Evolutionary conservation across 768 basidiomycete species (phyloP), one percentile per base, ranked within the genome.

Genomic region (Candolleomyces aberdarensis): DNA sequence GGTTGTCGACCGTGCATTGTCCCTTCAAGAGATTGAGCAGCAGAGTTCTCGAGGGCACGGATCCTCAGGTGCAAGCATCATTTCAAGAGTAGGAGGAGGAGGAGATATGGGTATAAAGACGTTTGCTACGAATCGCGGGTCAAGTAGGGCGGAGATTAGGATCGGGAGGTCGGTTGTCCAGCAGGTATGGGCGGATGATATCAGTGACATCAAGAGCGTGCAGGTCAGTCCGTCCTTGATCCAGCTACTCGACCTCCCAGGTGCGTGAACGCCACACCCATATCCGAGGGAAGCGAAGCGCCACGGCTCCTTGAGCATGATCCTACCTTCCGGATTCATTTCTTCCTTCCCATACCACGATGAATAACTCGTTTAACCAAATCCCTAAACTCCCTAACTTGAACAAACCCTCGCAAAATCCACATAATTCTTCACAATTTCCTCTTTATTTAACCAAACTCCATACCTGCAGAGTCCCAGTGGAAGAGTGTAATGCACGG

Each of bases 281-380:
- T 89, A 87, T 6, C 89, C 88, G 14, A 88, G 75, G 50, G 83
- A 76, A 51, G 87, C 80, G 53, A 85, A 73, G 59, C 83, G 83
- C 86, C 85, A 88, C 1, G 88, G 88, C 73, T 92, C 89, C 72
- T 91, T 91, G 70, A 87, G 70, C 0, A 88, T 90, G 59, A 89
- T 77, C 86, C 85, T 85, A 32, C n/a, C 9, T 3, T 3, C 10
- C 7, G 10, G 51, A 32, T 50, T 50, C 60, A 5, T 10, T 6
- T 29, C 14, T 9, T 52, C 19, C 22, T 39, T 2, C 1, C 10
- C 9, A 26, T 26, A 3, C 26, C 26, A 26, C 26, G 3, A 26
- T 26, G 26, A 26, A 26, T n/a, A n/a, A n/a, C n/a, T n/a, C n/a
- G n/a, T n/a, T n/a, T n/a, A n/a, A n/a, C n/a, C n/a, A n/a, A n/a